Conservation (phyloP, 140 eudicot genomes). For the Senecio squalidus region DNA sequence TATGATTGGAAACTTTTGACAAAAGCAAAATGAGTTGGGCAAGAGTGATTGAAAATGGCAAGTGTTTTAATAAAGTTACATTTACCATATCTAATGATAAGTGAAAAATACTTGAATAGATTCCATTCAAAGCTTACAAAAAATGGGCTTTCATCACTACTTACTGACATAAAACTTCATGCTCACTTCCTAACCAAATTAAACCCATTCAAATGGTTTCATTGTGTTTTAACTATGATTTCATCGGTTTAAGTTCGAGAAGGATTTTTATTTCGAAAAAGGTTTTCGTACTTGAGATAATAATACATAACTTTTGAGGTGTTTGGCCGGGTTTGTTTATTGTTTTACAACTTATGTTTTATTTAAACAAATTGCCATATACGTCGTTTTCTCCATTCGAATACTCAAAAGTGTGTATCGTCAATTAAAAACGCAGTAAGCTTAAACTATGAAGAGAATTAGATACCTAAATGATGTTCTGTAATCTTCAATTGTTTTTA, state of each 20-base stretch:
- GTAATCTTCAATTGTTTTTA: no score
- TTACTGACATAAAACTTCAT: constrained; percentile 29
- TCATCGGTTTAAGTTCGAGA: neutral
- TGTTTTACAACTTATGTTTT: no score
- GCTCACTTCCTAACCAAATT: constrained; percentile 24
- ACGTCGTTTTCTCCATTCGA: no score
- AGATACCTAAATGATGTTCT: no score
- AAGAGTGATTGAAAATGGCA: constrained; percentile 29
- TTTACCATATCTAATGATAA: constrained; percentile 20
- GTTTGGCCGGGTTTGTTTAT: no score
- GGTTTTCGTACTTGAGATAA: no score
- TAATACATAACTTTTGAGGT: no score
- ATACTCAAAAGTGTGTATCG: no score
- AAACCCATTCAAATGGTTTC: neutral
- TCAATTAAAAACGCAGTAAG: no score
- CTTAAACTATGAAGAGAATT: no score
- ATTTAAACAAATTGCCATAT: no score
- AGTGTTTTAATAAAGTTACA: constrained; percentile 27
- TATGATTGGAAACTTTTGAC: constrained; percentile 27
- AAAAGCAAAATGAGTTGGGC: constrained; percentile 18
- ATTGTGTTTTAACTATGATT: neutral
- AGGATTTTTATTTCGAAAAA: no score
- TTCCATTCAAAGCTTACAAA: constrained; percentile 22
- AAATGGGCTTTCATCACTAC: constrained; percentile 34
- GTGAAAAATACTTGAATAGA: constrained; percentile 28